phyloP scores from a whole-genome alignment of 148 eudicot species.

The Linanthus parryae region DNA sequence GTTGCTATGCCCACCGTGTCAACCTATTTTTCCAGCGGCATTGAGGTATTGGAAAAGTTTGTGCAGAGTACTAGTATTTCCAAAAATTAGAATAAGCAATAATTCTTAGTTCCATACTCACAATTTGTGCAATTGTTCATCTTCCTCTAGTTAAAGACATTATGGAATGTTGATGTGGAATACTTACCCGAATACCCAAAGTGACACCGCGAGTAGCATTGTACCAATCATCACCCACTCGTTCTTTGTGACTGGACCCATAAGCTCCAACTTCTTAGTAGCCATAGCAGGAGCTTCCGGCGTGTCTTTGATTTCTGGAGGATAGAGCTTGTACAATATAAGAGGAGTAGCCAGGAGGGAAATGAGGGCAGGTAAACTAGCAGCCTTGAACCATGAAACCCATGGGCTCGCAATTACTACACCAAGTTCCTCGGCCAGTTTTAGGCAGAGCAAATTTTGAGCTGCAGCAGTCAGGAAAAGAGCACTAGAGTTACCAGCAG shows the following conservation, averaged over 20 bases:
- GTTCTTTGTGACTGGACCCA: constrained; percentile 91
- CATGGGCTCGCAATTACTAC: constrained; percentile 71
- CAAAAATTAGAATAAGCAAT: no score
- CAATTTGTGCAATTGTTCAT: no score
- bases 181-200: constrained; percentile 90
- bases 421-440: constrained; percentile 92
- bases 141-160: no score
- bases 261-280: constrained; percentile 52
- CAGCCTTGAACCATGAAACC: constrained; percentile 87
- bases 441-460: constrained; percentile 91
- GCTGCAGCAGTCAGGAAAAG: constrained; percentile 99
- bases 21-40: no score
- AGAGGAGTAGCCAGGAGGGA: constrained; percentile 69
- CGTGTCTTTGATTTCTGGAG: constrained; percentile 87
- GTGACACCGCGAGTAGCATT: constrained; percentile 91
- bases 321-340: constrained; percentile 75
- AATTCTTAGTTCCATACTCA: no score
- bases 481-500: constrained; percentile 97
- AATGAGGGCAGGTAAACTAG: constrained; percentile 69
- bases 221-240: constrained; percentile 96
- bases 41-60: no score
- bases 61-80: no score
- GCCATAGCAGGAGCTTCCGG: constrained; percentile 97
- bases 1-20: no score
- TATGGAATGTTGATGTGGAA: no score